phyloP scores from a whole-genome alignment of 1,284 basidiomycete genomes.

The Papiliotrema nemorosa region DNA sequence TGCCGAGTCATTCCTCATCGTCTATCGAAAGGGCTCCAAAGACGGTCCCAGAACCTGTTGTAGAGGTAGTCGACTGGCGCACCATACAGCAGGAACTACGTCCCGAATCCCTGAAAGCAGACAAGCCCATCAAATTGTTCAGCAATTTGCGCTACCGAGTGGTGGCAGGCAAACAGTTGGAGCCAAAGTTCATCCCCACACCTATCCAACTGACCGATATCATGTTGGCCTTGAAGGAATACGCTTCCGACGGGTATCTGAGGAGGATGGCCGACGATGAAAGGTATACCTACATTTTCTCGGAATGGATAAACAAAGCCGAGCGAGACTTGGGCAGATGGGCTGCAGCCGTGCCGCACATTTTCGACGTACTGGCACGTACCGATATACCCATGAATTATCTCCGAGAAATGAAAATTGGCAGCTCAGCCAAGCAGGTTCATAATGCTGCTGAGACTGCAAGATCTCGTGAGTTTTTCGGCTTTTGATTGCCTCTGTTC shows the following conservation, averaged over 20 bases:
- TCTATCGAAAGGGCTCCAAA: too few relatives aligned
- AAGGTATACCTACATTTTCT: slow-evolving; percentile 11
- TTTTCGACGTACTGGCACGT: slow-evolving; percentile 21
- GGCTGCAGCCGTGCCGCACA: background rate
- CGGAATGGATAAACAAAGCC: slow-evolving; percentile 7
- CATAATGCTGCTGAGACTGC: slow-evolving; percentile 5
- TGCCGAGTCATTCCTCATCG: too few relatives aligned
- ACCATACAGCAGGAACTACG: too few relatives aligned
- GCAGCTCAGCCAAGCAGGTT: slow-evolving; percentile 12
- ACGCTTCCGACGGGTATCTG: slow-evolving; percentile 16
- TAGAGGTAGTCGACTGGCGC: too few relatives aligned
- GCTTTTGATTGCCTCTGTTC: background rate
- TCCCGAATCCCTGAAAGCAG: background rate
- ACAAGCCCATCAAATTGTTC: slow-evolving; percentile 3
- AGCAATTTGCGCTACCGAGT: slow-evolving; percentile 2
- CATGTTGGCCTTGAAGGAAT: slow-evolving; percentile 3
- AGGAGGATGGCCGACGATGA: slow-evolving; percentile 18
- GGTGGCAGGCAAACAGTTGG: background rate
- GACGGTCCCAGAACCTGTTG: too few relatives aligned
- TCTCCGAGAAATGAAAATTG: slow-evolving; percentile 23
- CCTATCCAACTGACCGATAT: slow-evolving; percentile 14
- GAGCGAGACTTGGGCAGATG: background rate
- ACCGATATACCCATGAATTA: slow-evolving; percentile 36
- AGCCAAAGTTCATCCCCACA: slow-evolving; percentile 9
- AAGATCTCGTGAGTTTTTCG: background rate